phyloP scores from a whole-genome alignment of 2,329 filamentous ascomycete species.

The Aspergillus caelatus region DNA sequence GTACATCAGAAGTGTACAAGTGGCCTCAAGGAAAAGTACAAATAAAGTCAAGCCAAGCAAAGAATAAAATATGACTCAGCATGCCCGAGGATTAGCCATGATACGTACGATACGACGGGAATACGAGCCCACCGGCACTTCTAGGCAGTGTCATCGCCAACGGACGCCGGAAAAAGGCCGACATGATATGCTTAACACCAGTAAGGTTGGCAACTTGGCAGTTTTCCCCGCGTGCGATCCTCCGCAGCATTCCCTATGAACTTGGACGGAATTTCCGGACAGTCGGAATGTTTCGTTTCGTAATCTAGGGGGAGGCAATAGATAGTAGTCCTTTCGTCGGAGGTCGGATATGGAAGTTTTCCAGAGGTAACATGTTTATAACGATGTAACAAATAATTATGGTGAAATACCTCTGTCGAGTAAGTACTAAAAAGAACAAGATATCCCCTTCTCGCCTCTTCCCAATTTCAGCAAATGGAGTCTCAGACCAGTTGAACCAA shows the following conservation, averaged over 20 bases:
- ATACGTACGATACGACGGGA: conserved; percentile 1
- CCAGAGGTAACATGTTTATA: background rate
- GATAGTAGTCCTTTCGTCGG: background rate
- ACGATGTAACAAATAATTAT: background rate
- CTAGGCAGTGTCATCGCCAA: conserved; percentile 23
- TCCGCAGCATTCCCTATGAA: conserved; percentile 8
- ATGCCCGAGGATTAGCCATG: conserved; percentile 13
- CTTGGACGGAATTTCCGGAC: background rate
- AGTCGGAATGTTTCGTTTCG: background rate
- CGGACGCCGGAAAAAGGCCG: conserved; percentile 30
- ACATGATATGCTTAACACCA: conserved; percentile 41
- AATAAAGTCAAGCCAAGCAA: background rate
- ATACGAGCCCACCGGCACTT: conserved; percentile 1
- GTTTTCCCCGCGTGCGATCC: conserved; percentile 23
- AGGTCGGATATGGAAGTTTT: background rate
- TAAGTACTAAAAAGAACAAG: background rate
- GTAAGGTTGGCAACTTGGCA: conserved; percentile 40
- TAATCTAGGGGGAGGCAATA: background rate
- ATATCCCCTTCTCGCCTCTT: background rate
- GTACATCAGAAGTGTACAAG: conserved; percentile 4
- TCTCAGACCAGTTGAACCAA: conserved; percentile 3
- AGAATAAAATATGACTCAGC: conserved; percentile 7
- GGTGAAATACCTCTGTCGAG: background rate
- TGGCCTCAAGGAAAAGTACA: conserved; percentile 3
- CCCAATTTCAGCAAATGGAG: conserved; percentile 7